Base-by-base conservation (phyloP, 192 early-diverging fungal species). In the Coemansia sp. region DNA sequence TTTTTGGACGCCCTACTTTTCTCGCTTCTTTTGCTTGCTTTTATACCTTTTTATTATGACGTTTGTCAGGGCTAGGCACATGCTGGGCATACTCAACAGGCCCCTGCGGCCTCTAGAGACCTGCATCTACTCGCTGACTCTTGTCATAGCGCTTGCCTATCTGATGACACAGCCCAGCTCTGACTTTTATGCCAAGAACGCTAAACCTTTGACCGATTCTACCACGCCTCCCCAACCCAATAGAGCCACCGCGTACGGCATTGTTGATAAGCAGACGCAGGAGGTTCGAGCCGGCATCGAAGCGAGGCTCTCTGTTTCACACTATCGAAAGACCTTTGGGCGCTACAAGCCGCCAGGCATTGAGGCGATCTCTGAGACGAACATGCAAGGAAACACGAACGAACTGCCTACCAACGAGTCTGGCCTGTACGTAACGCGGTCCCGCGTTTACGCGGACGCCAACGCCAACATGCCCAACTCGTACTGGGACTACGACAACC, bases 401-500 rank as follows among this genome's bases (percentile, higher is more conserved):
- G 68, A 64, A n/a, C 35, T 43, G 61, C 66, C 56, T 8, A 66
- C 66, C 47, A 74, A 65, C 61, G 68, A 82, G 21, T 48, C 69
- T 9, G 76, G 69, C 37, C 69, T 71, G 62, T 55, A 77, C 37
- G 72, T 74, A 38, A 77, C 75, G 59, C 66, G 92, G 57, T 92
- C 95, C 61, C 86, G 94, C 42, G 88, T 90, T n/a, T 97, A 99
- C 80, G 89, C 93, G 13, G 91, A 94, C 75, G 93, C 88, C 47
- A 96, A 95, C 82, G 62, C 81, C 72, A 86, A 90, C 21, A 88
- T 88, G 86, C 89, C 91, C 2, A 83, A 85, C 64, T 85, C 90
- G 25, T 97, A 99, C 84, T 99, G 93, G 93, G 94, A 99, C 85
- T 97, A 97, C 70, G 95, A 96, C 76, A 95, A 95, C 79, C 72